Conservation (phyloP, 1,139 yeast species). For the Suzukiozyma palmioleophila region DNA sequence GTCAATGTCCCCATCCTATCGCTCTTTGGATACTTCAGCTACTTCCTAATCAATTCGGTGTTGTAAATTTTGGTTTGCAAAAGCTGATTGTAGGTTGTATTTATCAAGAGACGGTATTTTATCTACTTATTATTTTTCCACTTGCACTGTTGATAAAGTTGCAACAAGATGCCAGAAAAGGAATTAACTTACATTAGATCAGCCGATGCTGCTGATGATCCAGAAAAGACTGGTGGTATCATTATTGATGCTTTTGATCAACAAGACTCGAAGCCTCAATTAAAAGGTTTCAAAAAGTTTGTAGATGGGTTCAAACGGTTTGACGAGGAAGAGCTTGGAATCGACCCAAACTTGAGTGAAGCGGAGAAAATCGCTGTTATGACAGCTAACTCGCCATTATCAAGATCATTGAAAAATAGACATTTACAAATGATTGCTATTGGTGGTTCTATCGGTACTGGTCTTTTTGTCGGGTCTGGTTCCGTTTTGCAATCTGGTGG, state of each 20-base stretch:
- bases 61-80: too few relatives aligned
- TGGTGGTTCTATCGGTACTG: constrained; percentile 87
- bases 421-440: constrained; percentile 82
- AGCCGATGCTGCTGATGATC: constrained; percentile 30
- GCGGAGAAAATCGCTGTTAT: constrained; percentile 64
- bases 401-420: constrained; percentile 57
- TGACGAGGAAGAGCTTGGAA: constrained; percentile 45
- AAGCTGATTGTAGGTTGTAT: too few relatives aligned
- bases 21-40: too few relatives aligned
- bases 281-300: constrained; percentile 39
- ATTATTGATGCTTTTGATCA: constrained; percentile 40
- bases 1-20: too few relatives aligned
- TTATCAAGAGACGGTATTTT: too few relatives aligned
- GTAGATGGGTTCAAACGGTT: constrained; percentile 56
- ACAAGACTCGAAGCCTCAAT: constrained; percentile 20
- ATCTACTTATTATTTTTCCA: not conserved
- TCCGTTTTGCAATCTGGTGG: constrained; percentile 58
- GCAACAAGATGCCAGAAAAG: constrained; percentile 33
- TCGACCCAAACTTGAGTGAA: constrained; percentile 64
- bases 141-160: not conserved
- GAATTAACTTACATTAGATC: constrained; percentile 42
- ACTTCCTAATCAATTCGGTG: too few relatives aligned
- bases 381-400: constrained; percentile 68
- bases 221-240: constrained; percentile 40
- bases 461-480: constrained; percentile 67